Percentiles rank a stretch among this genome's conserved stretches.
Evolutionary conservation across 2,329 filamentous ascomycete genomes (phyloP).

Genomic region (Diplodia seriata): DNA sequence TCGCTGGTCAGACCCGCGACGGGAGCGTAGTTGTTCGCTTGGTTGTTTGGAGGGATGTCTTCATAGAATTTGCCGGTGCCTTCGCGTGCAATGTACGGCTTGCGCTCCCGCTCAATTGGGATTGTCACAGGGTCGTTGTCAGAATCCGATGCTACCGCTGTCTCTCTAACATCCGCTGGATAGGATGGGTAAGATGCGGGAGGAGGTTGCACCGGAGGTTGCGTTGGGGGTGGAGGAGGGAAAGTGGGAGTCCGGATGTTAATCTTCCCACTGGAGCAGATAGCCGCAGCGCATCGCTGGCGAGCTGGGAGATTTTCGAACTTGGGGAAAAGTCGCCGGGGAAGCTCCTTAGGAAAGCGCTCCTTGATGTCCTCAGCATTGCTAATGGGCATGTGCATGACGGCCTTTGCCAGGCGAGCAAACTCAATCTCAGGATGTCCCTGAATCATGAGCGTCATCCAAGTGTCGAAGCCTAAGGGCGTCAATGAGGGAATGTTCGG

Average conservation of each 20-base stretch:
- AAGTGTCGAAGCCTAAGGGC: slow-evolving; percentile 59
- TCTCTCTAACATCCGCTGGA: slow-evolving; percentile 36
- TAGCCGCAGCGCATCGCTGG: slow-evolving; percentile 65
- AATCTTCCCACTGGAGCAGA: slow-evolving; percentile 58
- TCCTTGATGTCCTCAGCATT: slow-evolving; percentile 70
- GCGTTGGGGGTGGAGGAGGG: slow-evolving; percentile 41
- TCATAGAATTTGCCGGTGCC: slow-evolving; percentile 65
- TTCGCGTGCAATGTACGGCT: slow-evolving; percentile 67
- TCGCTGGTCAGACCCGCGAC: slow-evolving; percentile 38
- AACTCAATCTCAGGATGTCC: slow-evolving; percentile 80
- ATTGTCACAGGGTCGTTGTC: slow-evolving; percentile 52
- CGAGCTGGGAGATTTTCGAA: slow-evolving; percentile 63
- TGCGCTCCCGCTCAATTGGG: slow-evolving; percentile 69
- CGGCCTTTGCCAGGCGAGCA: slow-evolving; percentile 70
- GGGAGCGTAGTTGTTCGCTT: slow-evolving; percentile 32
- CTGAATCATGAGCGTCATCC: slow-evolving; percentile 75
- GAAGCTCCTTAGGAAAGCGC: slow-evolving; percentile 79
- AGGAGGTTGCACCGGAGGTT: slow-evolving; percentile 34
- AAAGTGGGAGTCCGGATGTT: slow-evolving; percentile 47
- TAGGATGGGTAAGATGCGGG: slow-evolving; percentile 43
- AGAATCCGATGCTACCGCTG: slow-evolving; percentile 47
- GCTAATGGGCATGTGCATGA: slow-evolving; percentile 73
- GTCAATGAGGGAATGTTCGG: slow-evolving; percentile 56
- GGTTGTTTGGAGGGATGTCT: slow-evolving; percentile 34
- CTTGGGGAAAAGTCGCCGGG: slow-evolving; percentile 73